Evolutionary conservation across 139 green algal species (phyloP).

Genomic region (Coelastrella sp.): DNA sequence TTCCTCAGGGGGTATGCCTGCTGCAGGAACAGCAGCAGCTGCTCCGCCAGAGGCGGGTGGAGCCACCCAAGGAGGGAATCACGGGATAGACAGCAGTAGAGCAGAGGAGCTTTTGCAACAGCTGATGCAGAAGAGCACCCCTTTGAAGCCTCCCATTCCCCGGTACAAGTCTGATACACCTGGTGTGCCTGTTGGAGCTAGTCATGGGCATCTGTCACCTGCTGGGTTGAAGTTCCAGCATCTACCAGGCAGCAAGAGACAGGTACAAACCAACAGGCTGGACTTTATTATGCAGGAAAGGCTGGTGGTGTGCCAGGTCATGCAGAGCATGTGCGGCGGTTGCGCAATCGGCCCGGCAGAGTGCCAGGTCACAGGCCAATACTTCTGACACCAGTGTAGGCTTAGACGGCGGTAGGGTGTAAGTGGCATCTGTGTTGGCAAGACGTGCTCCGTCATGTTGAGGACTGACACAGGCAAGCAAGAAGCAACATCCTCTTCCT

Average conservation of each 20-base stretch:
- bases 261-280: neutral
- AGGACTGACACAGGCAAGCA: too few relatives aligned
- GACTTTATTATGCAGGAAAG: neutral
- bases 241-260: slow-evolving; percentile 21
- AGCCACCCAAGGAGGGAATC: neutral
- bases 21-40: neutral
- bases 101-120: neutral
- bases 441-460: too few relatives aligned
- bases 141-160: neutral
- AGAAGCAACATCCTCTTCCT: too few relatives aligned
- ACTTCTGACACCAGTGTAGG: too few relatives aligned
- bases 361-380: too few relatives aligned
- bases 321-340: too few relatives aligned
- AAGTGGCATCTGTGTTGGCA: too few relatives aligned
- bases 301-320: neutral
- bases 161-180: slow-evolving; percentile 9
- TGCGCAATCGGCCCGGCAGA: too few relatives aligned
- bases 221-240: neutral
- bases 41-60: too few relatives aligned
- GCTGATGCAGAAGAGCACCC: neutral
- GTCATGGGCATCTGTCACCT: slow-evolving; percentile 15
- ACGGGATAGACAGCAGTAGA: neutral
- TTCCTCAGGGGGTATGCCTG: too few relatives aligned
- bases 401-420: too few relatives aligned
- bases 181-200: slow-evolving; percentile 5